Percentiles rank a stretch among this genome's conserved stretches.
These are phyloP conservation scores for Rhamnella rubrinervis DNA, from an alignment of 331 rosid genomes.

Conservation along the genomic window DNA sequence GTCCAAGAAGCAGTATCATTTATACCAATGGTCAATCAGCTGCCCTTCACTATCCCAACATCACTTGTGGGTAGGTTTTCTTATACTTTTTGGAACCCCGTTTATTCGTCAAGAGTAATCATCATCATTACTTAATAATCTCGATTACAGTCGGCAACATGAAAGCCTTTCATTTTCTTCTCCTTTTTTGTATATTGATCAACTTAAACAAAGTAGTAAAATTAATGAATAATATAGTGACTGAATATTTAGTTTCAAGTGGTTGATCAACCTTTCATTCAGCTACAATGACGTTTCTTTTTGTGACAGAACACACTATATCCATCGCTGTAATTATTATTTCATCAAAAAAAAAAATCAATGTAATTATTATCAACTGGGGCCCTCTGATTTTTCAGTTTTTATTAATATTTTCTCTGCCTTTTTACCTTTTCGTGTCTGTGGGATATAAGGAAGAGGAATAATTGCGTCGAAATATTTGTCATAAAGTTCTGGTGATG, in stretches of 20 bases:
- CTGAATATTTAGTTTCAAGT: constrained; percentile 7
- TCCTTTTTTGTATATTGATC: not conserved
- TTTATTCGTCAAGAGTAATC: constrained; percentile 18
- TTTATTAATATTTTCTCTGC: not conserved
- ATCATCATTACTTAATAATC: constrained; percentile 16
- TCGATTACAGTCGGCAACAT: constrained; percentile 20
- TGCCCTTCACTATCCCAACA: constrained; percentile 22
- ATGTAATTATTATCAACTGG: not conserved
- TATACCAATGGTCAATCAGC: constrained; percentile 18
- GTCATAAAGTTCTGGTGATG: too few species aligned
- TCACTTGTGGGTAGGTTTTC: constrained; percentile 5
- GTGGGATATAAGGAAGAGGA: too few species aligned
- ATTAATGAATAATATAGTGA: constrained; percentile 1
- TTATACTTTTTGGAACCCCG: not conserved
- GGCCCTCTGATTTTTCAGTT: not conserved
- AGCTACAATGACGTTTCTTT: not conserved
- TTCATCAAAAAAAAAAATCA: too few species aligned
- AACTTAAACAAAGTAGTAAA: not conserved
- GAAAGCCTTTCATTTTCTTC: not conserved
- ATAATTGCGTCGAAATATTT: too few species aligned
- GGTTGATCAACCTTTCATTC: constrained; percentile 9
- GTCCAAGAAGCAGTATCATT: not conserved
- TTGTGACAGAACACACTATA: not conserved
- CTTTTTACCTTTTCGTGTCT: not conserved
- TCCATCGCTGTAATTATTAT: too few species aligned